Evolutionary conservation across 805 yeast species (phyloP).

Genomic region (Lipomyces orientalis): DNA sequence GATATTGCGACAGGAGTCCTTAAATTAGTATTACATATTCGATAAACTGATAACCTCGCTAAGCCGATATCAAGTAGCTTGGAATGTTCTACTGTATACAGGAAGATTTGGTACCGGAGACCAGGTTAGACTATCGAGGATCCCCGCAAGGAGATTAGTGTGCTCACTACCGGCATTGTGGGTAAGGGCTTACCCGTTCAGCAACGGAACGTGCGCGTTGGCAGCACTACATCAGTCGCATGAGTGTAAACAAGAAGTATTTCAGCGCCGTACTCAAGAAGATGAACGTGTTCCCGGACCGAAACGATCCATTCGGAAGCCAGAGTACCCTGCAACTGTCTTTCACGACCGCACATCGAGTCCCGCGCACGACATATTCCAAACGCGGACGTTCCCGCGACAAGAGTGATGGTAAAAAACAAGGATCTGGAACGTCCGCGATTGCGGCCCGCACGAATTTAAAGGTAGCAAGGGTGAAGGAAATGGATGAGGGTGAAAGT

Average conservation of each 20-base stretch:
- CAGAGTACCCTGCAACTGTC: background rate
- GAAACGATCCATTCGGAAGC: constrained; percentile 4
- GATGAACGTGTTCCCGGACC: constrained; percentile 5
- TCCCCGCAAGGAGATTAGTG: too few relatives aligned
- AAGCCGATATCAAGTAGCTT: too few relatives aligned
- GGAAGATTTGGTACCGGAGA: too few relatives aligned
- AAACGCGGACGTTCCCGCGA: background rate
- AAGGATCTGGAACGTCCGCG: background rate
- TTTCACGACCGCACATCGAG: background rate
- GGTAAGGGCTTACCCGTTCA: too few relatives aligned
- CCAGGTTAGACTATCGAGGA: too few relatives aligned
- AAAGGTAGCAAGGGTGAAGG: background rate
- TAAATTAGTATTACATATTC: too few relatives aligned
- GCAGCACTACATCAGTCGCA: background rate
- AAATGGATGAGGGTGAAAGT: background rate
- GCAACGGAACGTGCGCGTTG: too few relatives aligned
- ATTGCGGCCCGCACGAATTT: background rate
- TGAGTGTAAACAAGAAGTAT: background rate
- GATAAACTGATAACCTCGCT: too few relatives aligned
- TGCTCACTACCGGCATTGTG: too few relatives aligned
- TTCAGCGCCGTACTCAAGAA: background rate
- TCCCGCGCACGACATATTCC: constrained; percentile 4
- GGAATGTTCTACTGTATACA: too few relatives aligned
- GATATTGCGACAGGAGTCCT: background rate
- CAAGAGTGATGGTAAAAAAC: background rate